A percentile compares a stretch with the other conserved stretches of the same genome.
Evolutionary conservation across 257 asterid species (phyloP).

Genomic region (Eucommia ulmoides): DNA sequence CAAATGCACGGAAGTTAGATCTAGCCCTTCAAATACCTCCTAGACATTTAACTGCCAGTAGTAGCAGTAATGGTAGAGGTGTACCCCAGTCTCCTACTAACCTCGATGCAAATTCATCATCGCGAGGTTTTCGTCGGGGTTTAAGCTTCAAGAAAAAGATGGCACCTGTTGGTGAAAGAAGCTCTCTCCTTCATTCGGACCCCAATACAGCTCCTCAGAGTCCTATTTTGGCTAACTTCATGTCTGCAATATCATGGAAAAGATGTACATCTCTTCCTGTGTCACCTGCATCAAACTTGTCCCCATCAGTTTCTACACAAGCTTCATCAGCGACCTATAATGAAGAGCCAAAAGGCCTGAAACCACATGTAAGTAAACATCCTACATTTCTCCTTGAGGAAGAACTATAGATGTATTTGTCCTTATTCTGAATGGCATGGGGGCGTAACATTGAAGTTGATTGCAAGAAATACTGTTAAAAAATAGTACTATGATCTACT

Average conservation of each 20-base stretch:
- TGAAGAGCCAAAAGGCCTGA: slow-evolving; percentile 46
- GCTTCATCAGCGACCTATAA: slow-evolving; percentile 31
- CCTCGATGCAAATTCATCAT: slow-evolving; percentile 25
- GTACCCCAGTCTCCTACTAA: slow-evolving; percentile 23
- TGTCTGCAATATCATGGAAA: slow-evolving; percentile 30
- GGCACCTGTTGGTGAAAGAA: slow-evolving; percentile 42
- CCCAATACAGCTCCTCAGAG: slow-evolving; percentile 36
- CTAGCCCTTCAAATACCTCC: slow-evolving; percentile 74
- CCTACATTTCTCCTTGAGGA: slow-evolving; percentile 1
- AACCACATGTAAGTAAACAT: slow-evolving; percentile 37
- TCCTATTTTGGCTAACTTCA: slow-evolving; percentile 32
- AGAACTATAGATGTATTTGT: not conserved
- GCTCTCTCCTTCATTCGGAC: slow-evolving; percentile 52
- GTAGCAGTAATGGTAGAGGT: slow-evolving; percentile 31
- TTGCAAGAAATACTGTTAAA: slow-evolving; percentile 5
- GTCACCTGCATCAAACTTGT: slow-evolving; percentile 41
- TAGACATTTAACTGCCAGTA: slow-evolving; percentile 23
- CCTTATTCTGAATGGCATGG: slow-evolving; percentile 2
- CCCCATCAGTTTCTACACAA: slow-evolving; percentile 44
- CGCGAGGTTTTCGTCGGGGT: slow-evolving; percentile 47
- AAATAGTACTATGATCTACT: too few species aligned
- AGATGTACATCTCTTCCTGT: slow-evolving; percentile 77
- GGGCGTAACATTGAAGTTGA: slow-evolving; percentile 4
- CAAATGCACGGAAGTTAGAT: slow-evolving; percentile 26
- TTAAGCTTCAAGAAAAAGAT: slow-evolving; percentile 55